phyloP scores from a whole-genome alignment of 345 rosid species.

The Excoecaria agallocha region DNA sequence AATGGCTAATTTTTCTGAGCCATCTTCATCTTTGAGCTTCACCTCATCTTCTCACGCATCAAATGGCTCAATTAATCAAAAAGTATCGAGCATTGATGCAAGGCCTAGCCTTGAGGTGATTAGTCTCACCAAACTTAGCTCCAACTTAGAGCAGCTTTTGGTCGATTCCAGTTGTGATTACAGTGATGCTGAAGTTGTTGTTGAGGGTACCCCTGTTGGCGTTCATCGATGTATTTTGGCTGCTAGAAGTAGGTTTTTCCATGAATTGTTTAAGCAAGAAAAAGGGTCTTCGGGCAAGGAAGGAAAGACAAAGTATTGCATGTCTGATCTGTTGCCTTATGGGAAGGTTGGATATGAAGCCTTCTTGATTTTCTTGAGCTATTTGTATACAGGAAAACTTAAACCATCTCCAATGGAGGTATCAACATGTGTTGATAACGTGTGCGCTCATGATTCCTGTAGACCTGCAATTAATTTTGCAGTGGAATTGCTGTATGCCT shows the following conservation, averaged over 20 bases:
- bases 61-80: conserved; percentile 40
- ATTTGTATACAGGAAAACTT: conserved; percentile 74
- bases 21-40: conserved; percentile 76
- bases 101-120: conserved; percentile 51
- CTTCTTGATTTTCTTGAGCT: conserved; percentile 62
- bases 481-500: conserved; percentile 87
- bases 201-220: conserved; percentile 57
- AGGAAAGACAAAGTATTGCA: conserved; percentile 52
- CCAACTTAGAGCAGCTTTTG: conserved; percentile 71
- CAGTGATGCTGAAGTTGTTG: conserved; percentile 75
- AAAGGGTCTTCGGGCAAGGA: conserved; percentile 43
- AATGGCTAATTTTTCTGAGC: conserved; percentile 71
- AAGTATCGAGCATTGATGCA: conserved; percentile 34
- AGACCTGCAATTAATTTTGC: conserved; percentile 74
- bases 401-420: conserved; percentile 71
- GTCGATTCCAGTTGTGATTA: conserved; percentile 47
- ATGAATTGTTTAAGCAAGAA: conserved; percentile 55
- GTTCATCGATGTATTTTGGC: conserved; percentile 84
- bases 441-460: conserved; percentile 81
- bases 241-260: conserved; percentile 78
- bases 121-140: conserved; percentile 75
- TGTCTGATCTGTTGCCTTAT: conserved; percentile 56
- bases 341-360: conserved; percentile 79
- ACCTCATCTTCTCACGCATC: conserved; percentile 61
- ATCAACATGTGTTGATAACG: conserved; percentile 69